Evolutionary conservation across 108 stramenopile genomes (phyloP), one percentile per base, ranked within the genome.

Genomic region (Nitzschia sp.): DNA sequence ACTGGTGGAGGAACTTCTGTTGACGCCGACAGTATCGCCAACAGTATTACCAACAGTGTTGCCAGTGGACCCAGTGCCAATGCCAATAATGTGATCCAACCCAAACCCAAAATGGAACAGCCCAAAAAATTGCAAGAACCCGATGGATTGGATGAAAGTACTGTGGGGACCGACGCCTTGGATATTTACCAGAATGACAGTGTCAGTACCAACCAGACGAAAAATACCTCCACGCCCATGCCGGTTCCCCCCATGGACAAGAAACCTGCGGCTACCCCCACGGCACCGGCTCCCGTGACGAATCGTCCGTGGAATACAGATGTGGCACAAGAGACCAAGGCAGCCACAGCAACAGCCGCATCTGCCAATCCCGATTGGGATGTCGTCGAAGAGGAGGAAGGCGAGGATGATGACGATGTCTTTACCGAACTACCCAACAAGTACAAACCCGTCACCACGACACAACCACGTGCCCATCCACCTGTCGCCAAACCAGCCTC

Each of bases 61-160:
- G 46, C n/a, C 3, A 48, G 17, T 48, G 46, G 46, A 17, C 46
- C 46, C 14, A 48, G 46, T 17, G 46, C 46, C 46, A 54, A 15
- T 24, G 8, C 53, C 22, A 50, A 15, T 50, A 6, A 2, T 6
- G 6, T 6, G 19, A 34, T 3, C 29, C 29, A 34, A 34, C 29
- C 29, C 29, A 34, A 34, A 34, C 53, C 53, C 19, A 54, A 54
- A 54, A 20, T 54, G 24, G 53, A 54, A 15, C 15, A 54, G 6
- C 21, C 53, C 3, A 54, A 54, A 54, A 20, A 24, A 12, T 24
- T 54, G 53, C 19, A 20, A 21, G 53, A 54, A 54, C 53, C 53
- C 2, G 53, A 54, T 54, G 53, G 24, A 20, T 54, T 54, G 53
- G 53, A 54, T 6, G 53, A 24, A 24, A 54, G 53, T 8, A 54